Evolutionary conservation across 2,329 filamentous ascomycete genomes (phyloP), one percentile per base, ranked within the genome.

Genomic region (Neofusicoccum parvum): DNA sequence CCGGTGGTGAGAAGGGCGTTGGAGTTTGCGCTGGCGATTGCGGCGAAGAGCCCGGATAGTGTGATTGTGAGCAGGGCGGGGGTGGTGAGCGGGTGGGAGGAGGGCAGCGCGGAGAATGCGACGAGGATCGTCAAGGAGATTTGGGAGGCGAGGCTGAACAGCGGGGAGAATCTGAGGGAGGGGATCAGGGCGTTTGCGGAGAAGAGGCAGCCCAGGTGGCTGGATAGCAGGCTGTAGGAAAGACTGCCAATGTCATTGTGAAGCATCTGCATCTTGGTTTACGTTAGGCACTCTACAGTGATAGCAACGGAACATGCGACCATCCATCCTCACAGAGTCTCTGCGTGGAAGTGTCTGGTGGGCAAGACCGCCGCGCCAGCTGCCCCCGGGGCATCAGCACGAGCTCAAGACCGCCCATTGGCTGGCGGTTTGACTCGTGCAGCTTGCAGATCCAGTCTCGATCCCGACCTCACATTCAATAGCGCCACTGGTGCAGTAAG

Each of bases 51-150:
- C 2, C 77, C 77, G 15, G 77, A 79, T 67, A 70, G 75, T 1
- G 74, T 76, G 2, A 77, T 79, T 54, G 74, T 77, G 10, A 78
- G 76, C 2, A 68, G 75, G 39, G 74, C 74, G 12, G 76, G 73
- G 4, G 56, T 79, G 60, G 74, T 68, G 68, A 71, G 77, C 43
- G 71, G 73, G 7, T 76, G 73, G 70, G 76, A 78, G 60, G 71
- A 70, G 9, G 74, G 69, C 1, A 75, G 72, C 51, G 76, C 77
- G 12, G 77, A 78, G 69, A 68, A 75, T 15, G 76, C 76, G n/a
- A 48, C 43, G 43, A 14, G 34, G 6, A 39, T 62, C 2, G n/a
- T 62, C 5, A 49, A 39, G 41, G 58, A 62, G 43, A 23, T 36
- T 7, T 62, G 58, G 58, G 41, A 49, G 27, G 58, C 27, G 41